phyloP scores from a whole-genome alignment of 1,284 basidiomycete species.

The Thecaphora thlaspeos region DNA sequence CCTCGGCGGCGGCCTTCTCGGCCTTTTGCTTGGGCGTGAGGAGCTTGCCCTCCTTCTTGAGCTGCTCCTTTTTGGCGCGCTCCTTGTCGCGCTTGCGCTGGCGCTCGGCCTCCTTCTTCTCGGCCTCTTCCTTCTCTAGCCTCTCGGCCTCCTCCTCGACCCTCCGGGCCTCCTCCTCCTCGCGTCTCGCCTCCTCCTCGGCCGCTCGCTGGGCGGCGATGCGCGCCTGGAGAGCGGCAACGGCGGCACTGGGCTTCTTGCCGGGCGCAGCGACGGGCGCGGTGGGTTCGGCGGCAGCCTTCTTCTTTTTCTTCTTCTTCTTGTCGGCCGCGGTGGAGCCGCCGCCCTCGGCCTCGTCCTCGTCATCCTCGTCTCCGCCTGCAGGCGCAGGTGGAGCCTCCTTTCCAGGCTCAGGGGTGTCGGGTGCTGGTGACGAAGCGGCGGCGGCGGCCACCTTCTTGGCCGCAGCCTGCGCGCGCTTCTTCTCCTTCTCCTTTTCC shows the following conservation, averaged over 20 bases:
- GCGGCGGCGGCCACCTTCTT: conserved; percentile 36
- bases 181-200: conserved; percentile 51
- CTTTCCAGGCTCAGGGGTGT: conserved; percentile 4
- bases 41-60: conserved; percentile 56
- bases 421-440: conserved; percentile 11
- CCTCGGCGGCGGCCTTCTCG: conserved; percentile 85
- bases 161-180: conserved; percentile 44
- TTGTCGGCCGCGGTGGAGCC: conserved; percentile 30
- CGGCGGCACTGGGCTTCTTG: conserved; percentile 49
- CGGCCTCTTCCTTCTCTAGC: conserved; percentile 52
- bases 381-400: conserved; percentile 1
- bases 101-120: conserved; percentile 53
- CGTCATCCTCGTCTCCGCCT: not conserved
- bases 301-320: conserved; percentile 54
- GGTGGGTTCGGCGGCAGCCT: conserved; percentile 27
- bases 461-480: conserved; percentile 51
- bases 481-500: conserved; percentile 56
- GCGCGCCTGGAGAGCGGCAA: conserved; percentile 53
- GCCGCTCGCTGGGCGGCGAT: conserved; percentile 56
- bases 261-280: conserved; percentile 32
- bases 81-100: conserved; percentile 55
- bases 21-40: conserved; percentile 78
- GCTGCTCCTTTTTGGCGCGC: conserved; percentile 53
- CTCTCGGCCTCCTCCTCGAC: conserved; percentile 54
- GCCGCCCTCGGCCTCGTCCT: conserved; percentile 13